phyloP scores from a whole-genome alignment of 2,329 filamentous ascomycete genomes.

The Beauveria sp. region DNA sequence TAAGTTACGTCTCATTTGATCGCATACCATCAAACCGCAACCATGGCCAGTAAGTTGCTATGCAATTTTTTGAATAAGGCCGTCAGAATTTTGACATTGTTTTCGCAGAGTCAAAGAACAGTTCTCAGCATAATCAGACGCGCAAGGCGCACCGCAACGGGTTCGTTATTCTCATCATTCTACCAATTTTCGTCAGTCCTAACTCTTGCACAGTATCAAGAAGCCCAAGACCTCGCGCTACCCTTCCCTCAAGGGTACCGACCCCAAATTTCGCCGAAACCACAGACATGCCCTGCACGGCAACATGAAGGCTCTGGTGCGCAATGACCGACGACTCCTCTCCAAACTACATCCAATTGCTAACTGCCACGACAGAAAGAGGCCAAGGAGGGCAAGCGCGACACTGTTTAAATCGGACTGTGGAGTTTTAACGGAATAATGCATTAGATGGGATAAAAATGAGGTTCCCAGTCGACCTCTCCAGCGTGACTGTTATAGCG shows the following conservation, averaged over 20 bases:
- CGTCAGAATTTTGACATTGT: not conserved
- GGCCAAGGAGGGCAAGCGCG: constrained; percentile 91
- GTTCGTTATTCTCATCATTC: constrained; percentile 47
- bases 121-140: constrained; percentile 97
- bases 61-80: not conserved
- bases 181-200: constrained; percentile 15
- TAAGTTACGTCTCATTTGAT: constrained; percentile 10
- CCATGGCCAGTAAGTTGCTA: constrained; percentile 33
- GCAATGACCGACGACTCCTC: constrained; percentile 36
- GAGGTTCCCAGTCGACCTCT: constrained; percentile 6
- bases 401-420: constrained; percentile 57
- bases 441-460: constrained; percentile 11
- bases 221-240: constrained; percentile 99
- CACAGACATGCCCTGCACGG: constrained; percentile 99
- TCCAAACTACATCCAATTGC: constrained; percentile 15
- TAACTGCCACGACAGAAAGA: constrained; percentile 65
- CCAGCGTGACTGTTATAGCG: not conserved
- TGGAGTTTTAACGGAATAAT: constrained; percentile 6
- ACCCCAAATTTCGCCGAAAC: constrained; percentile 99
- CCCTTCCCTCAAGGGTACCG: constrained; percentile 97
- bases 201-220: constrained; percentile 70
- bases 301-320: constrained; percentile 94
- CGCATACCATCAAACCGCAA: constrained; percentile 23
- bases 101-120: constrained; percentile 93
- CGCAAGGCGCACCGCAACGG: constrained; percentile 99